These are phyloP conservation scores for Talaromyces sp. DNA, from an alignment of 2,329 filamentous ascomycete genomes.

Conservation along the genomic window DNA sequence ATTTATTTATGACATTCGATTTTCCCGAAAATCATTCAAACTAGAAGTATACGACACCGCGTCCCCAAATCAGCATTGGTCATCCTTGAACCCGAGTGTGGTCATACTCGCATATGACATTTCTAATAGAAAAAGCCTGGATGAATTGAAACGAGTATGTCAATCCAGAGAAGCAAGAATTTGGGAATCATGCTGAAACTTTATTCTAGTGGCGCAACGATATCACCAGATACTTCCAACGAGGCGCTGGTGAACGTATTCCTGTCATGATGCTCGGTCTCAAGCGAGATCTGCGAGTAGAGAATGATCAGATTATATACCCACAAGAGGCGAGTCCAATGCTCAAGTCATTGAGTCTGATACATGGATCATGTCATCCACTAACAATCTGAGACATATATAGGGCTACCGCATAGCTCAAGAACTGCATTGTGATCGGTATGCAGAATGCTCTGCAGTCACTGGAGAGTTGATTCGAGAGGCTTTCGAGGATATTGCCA, in stretches of 20 bases:
- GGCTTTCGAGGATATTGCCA: constrained; percentile 60
- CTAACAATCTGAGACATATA: constrained; percentile 11
- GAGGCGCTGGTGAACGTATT: constrained; percentile 42
- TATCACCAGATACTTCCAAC: constrained; percentile 50
- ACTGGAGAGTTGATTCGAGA: constrained; percentile 60
- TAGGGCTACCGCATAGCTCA: constrained; percentile 57
- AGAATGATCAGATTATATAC: constrained; percentile 44
- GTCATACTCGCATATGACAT: constrained; percentile 60
- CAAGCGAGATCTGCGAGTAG: constrained; percentile 54
- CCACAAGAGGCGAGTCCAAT: constrained; percentile 38
- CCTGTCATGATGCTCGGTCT: constrained; percentile 59
- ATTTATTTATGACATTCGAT: constrained; percentile 56
- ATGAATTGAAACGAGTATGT: constrained; percentile 43
- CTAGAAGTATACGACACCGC: constrained; percentile 57
- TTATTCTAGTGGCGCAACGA: constrained; percentile 41
- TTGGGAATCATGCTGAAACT: not conserved
- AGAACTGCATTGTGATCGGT: constrained; percentile 59
- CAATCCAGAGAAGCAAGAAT: not conserved
- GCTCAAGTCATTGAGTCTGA: not conserved
- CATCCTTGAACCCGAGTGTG: constrained; percentile 52
- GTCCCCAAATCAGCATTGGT: constrained; percentile 55
- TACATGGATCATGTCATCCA: not conserved
- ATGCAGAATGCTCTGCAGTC: constrained; percentile 61
- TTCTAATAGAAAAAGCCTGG: constrained; percentile 50
- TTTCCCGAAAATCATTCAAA: constrained; percentile 54